A percentile compares a stretch with the other conserved stretches of the same genome.
Evolutionary conservation across 1,139 yeast genomes (phyloP).

Genomic region (Hansenula lynferdii): DNA sequence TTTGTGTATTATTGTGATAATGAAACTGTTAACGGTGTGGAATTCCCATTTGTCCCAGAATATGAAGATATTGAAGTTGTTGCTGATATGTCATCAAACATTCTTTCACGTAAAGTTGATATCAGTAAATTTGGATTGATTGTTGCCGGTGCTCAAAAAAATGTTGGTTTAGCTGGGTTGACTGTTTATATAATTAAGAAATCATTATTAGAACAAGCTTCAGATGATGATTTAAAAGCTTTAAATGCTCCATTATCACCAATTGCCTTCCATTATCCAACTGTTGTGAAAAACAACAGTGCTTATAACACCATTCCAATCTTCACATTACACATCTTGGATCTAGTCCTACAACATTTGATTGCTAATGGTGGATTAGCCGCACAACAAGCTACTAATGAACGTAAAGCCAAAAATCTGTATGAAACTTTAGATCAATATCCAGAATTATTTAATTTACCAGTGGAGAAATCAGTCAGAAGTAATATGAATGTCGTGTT

Average conservation of each 20-base stretch:
- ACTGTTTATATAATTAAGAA: constrained; percentile 88
- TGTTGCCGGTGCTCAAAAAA: constrained; percentile 97
- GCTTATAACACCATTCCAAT: constrained; percentile 95
- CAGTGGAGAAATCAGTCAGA: constrained; percentile 59
- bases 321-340: constrained; percentile 80
- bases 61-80: constrained; percentile 70
- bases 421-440: constrained; percentile 63
- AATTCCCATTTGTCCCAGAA: constrained; percentile 56
- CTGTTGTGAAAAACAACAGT: constrained; percentile 82
- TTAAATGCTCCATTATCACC: constrained; percentile 75
- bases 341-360: constrained; percentile 66
- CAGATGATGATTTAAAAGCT: constrained; percentile 54
- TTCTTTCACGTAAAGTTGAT: constrained; percentile 76
- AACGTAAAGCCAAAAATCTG: constrained; percentile 52
- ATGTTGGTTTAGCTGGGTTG: constrained; percentile 94
- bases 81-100: constrained; percentile 93
- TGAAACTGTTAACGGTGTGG: constrained; percentile 94
- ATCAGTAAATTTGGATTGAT: constrained; percentile 82
- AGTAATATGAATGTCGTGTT: constrained; percentile 94
- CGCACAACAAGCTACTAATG: constrained; percentile 52
- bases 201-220: constrained; percentile 60
- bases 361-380: constrained; percentile 34
- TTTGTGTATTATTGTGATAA: constrained; percentile 91
- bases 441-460: constrained; percentile 58
- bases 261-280: constrained; percentile 82